These are phyloP conservation scores for Aechmea fasciata DNA, from an alignment of 176 grass and related monocot species.

Conservation along the genomic window DNA sequence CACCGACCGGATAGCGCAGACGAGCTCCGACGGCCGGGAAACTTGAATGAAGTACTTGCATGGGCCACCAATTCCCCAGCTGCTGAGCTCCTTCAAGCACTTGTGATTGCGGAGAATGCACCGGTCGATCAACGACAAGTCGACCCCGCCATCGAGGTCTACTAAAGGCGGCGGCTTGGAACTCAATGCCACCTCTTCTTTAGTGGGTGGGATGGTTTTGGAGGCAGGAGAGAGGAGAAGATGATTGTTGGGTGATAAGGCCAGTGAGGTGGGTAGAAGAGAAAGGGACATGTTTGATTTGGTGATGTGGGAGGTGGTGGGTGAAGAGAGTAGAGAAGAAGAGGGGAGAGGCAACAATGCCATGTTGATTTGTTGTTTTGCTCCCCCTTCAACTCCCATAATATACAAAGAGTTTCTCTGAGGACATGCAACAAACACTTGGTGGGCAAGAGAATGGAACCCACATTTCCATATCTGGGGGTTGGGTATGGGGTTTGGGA, in stretches of 20 bases:
- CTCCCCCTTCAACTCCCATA: not conserved
- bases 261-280: not conserved
- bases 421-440: not conserved
- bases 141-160: not conserved
- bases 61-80: conserved; percentile 17
- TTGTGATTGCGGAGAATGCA: conserved; percentile 4
- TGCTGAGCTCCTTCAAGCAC: conserved; percentile 11
- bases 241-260: not conserved
- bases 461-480: not conserved
- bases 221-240: not conserved
- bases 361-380: not conserved
- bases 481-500: no score
- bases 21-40: conserved; percentile 7
- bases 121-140: not conserved
- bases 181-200: not conserved
- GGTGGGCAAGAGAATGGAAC: not conserved
- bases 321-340: conserved; percentile 3
- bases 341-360: not conserved
- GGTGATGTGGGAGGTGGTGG: not conserved
- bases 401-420: not conserved
- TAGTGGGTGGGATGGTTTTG: not conserved
- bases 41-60: conserved; percentile 15
- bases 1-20: conserved; percentile 4
- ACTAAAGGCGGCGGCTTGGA: not conserved
- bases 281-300: not conserved